Conservation (phyloP, 73 alveolate species). For the Durusdinium trenchii region DNA sequence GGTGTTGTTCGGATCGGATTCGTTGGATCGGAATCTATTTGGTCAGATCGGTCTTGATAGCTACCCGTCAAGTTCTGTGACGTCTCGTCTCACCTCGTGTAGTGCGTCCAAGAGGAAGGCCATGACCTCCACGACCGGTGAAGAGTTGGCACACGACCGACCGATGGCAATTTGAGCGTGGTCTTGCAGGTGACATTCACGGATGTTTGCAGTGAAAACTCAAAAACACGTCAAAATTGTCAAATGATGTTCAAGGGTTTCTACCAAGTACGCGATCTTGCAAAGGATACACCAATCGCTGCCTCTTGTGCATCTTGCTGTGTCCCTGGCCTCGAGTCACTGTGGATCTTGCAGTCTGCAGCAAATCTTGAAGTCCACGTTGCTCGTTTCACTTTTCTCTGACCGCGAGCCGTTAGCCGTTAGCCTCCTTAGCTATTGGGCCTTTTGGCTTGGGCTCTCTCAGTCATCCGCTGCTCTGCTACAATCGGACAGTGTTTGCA, state of each 20-base stretch:
- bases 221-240: too few species aligned
- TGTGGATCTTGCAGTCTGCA: background rate
- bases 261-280: too few species aligned
- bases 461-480: slow-evolving; percentile 51
- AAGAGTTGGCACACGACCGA: background rate
- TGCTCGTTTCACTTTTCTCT: background rate
- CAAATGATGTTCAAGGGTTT: too few species aligned
- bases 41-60: too few species aligned
- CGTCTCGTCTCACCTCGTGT: slow-evolving; percentile 62
- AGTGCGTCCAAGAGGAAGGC: slow-evolving; percentile 66
- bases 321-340: slow-evolving; percentile 23
- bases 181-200: background rate
- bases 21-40: too few species aligned
- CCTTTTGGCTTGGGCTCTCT: background rate
- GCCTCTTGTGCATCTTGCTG: slow-evolving; percentile 89
- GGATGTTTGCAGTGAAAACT: too few species aligned
- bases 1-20: too few species aligned
- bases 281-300: background rate
- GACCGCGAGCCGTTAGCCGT: background rate
- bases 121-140: slow-evolving; percentile 23
- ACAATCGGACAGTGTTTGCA: slow-evolving; percentile 80
- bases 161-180: background rate
- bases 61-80: too few species aligned
- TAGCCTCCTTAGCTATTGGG: background rate
- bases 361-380: background rate